Base-by-base conservation (phyloP, 2,329 filamentous ascomycete species). In the Meredithiella fracta region DNA sequence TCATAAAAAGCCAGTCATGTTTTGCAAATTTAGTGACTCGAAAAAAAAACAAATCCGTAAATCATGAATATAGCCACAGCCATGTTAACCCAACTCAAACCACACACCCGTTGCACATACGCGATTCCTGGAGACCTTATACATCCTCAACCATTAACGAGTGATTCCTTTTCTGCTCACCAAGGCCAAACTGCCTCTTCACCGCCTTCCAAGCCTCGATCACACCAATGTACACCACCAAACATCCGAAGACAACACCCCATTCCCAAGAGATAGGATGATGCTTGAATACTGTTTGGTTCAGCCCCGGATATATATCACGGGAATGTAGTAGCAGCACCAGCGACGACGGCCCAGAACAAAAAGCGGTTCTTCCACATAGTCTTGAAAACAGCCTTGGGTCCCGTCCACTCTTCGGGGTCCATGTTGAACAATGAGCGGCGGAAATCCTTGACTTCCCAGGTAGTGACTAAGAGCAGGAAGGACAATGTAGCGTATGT, bases 381-480 rank as follows among this genome's bases (percentile, higher is more conserved):
- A n/a, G 83, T 83, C 61, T 67, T 69, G 63, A 78, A 73, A 9
- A 79, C 70, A 0, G 75, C 73, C 42, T 73, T 65, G 1, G 71
- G 69, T 0, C 76, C 76, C 2, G 62, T 61, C 68, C 72, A 76
- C 34, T 70, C 65, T 59, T 73, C 70, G 0, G 73, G 72, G 59
- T 80, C 72, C 77, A 86, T 83, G 62, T 74, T 73, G 68, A 87
- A 87, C 62, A 87, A 73, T 20, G 78, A 83, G 49, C 80, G 77
- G 15, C 78, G 78, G 66, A 84, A 82, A 62, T 86, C 79, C 65
- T 85, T 81, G 63, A 84, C 80, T 67, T 87, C 82, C 83, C 83
- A 86, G 0, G 83, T 80, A 0, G 83, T 80, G 56, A 85, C 75
- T 5, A 87, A 70, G 4, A 85, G 72, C 51, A 81, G 71, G 70